Base-by-base conservation (phyloP, 2,329 filamentous ascomycete genomes). In the Nemania abortiva region DNA sequence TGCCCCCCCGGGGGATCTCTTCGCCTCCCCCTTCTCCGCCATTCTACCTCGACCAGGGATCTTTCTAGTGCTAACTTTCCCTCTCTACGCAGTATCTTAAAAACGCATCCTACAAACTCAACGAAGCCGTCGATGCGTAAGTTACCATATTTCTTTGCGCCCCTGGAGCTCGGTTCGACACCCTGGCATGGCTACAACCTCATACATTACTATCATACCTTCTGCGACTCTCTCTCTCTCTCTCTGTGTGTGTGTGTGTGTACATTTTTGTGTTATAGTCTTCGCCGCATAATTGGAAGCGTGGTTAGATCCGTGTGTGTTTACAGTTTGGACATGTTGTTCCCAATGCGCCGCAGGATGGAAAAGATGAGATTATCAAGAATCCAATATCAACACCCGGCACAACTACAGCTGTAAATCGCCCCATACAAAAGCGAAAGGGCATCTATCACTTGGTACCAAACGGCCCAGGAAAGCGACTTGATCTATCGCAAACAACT, bases 81-180 rank as follows among this genome's bases (percentile, higher is more conserved):
- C 27, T 42, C 6, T 37, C 55, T 9, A 6, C 61, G 39, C 60
- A 77, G 76, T 77, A 70, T 47, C 70, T 77, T 0, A 88, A 84
- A 73, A 81, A 79, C 55, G 76, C 82, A 6, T 80, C 81, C 54
- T 89, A 84, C 76, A 86, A 84, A 74, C 76, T 88, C 6, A 84
- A 88, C 65, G 81, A 86, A 66, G 87, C 87, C 47, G 79, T 88
- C 57, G 86, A 89, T 80, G 79, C 83, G 87, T 89, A 82, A 87
- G 87, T 88, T n/a, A 15, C 65, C 50, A 31, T 45, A 65, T 73
- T 74, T 68, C 70, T 58, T 58, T 39, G 54, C 50, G 29, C 49
- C 53, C 52, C 37, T 39, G 13, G 15, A 31, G 27, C 22, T 20
- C 34, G n/a, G 31, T 18, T 54, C 60, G 20, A 57, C 31, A 10